phyloP scores from a whole-genome alignment of 257 asterid genomes.

The Nicotiana benthamiana region DNA sequence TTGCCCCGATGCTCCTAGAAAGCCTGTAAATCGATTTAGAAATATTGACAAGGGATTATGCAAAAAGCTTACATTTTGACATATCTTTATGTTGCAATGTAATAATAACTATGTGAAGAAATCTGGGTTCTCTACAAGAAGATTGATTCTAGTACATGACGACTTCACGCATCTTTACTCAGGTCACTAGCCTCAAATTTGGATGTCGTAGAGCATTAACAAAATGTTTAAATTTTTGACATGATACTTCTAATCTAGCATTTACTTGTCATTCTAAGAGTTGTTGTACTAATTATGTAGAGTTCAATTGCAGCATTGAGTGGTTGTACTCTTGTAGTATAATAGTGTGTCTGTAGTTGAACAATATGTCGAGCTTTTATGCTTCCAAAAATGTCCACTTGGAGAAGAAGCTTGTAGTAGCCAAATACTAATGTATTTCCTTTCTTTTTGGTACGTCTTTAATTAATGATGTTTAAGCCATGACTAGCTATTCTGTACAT shows the following conservation, averaged over 20 bases:
- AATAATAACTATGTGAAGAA: conserved; percentile 1
- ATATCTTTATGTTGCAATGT: not conserved
- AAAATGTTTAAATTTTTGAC: not conserved
- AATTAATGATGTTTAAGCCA: too few relatives aligned
- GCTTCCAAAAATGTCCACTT: not conserved
- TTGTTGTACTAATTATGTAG: not conserved
- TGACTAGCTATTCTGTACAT: too few relatives aligned
- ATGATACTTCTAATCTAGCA: not conserved
- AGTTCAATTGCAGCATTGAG: not conserved
- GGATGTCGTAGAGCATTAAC: conserved; percentile 4
- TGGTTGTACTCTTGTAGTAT: not conserved
- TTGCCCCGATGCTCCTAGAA: conserved; percentile 53
- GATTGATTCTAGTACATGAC: conserved; percentile 2
- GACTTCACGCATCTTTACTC: not conserved
- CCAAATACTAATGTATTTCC: too few relatives aligned
- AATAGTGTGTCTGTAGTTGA: not conserved
- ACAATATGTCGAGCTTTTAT: not conserved
- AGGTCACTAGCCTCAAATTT: not conserved
- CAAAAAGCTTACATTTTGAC: conserved; percentile 51
- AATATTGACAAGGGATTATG: conserved; percentile 35
- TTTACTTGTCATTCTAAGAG: not conserved
- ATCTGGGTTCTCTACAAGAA: not conserved
- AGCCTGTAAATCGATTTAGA: conserved; percentile 18
- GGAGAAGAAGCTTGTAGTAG: not conserved
- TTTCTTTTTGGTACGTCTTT: too few relatives aligned